Percentiles rank a stretch among this genome's conserved stretches.
Evolutionary conservation across 257 asterid genomes (phyloP).

Genomic region (Striga asiatica): DNA sequence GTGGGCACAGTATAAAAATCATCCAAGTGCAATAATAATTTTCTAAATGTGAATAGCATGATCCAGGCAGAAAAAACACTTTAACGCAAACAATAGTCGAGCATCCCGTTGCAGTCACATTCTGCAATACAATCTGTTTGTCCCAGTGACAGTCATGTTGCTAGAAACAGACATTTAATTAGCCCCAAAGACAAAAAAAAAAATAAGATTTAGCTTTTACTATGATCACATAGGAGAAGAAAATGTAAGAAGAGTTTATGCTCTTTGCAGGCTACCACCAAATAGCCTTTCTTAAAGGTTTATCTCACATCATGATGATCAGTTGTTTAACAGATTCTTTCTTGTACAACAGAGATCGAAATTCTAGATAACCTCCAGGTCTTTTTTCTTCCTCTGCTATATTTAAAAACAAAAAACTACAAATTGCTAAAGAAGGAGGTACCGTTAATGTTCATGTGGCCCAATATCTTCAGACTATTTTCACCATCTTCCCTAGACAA

Average conservation of each 20-base stretch:
- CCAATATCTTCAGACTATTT: not conserved
- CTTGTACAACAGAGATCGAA: not conserved
- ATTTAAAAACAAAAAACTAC: not conserved
- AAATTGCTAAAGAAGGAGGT: no score
- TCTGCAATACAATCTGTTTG: no score
- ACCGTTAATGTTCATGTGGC: not conserved
- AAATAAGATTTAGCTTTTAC: not conserved
- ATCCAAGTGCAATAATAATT: no score
- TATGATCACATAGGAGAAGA: not conserved
- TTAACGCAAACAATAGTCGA: not conserved
- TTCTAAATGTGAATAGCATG: not conserved
- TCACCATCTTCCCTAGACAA: not conserved
- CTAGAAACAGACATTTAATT: no score
- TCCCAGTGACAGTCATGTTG: no score
- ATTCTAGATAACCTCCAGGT: not conserved
- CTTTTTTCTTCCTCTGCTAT: not conserved
- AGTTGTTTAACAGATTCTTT: no score
- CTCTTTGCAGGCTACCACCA: not conserved
- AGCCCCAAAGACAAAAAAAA: no score
- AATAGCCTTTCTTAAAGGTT: no score
- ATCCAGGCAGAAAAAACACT: not conserved
- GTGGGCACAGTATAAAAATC: no score
- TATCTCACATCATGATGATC: no score
- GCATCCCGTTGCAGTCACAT: not conserved
- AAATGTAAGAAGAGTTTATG: not conserved